Conservation (phyloP, 108 stramenopile species). For the Stephanodiscus triporus region DNA sequence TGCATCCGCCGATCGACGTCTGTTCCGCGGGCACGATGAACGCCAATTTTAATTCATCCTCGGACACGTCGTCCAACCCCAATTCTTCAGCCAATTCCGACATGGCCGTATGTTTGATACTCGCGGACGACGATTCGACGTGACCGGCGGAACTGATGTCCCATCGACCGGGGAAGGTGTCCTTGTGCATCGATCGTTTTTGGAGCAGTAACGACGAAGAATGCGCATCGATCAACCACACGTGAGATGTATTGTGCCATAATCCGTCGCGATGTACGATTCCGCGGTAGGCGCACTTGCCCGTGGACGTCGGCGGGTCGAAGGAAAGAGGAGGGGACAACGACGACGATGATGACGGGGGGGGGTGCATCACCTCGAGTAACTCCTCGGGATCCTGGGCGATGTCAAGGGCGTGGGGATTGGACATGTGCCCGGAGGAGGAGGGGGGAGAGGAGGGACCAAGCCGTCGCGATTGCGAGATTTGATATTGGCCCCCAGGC, state of each 20-base stretch:
- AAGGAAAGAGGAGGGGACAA: slow-evolving; percentile 5
- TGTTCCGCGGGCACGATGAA: slow-evolving; percentile 52
- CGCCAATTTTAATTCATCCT: slow-evolving; percentile 4
- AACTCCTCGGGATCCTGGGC: slow-evolving; percentile 49
- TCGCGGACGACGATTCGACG: slow-evolving; percentile 36
- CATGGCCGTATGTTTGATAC: slow-evolving; percentile 14
- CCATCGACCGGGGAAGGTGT: slow-evolving; percentile 53
- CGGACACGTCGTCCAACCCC: slow-evolving; percentile 17
- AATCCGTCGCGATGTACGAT: slow-evolving; percentile 27
- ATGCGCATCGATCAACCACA: slow-evolving; percentile 43
- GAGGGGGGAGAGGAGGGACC: too few species aligned
- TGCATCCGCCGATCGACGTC: slow-evolving; percentile 42
- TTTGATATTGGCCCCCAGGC: too few species aligned
- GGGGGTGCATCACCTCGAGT: slow-evolving; percentile 51
- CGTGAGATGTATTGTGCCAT: slow-evolving; percentile 52
- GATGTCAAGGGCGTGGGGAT: slow-evolving; percentile 1
- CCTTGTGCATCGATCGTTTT: slow-evolving; percentile 41
- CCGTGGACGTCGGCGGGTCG: slow-evolving; percentile 48
- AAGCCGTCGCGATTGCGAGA: too few species aligned
- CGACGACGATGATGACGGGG: not conserved
- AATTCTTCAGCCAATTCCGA: slow-evolving; percentile 44
- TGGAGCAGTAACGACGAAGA: slow-evolving; percentile 33
- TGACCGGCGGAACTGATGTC: slow-evolving; percentile 55
- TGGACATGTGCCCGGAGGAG: not conserved
- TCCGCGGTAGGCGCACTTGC: slow-evolving; percentile 1